Base-by-base conservation (phyloP, 2,329 filamentous ascomycete species). In the Cytospora piceae region DNA sequence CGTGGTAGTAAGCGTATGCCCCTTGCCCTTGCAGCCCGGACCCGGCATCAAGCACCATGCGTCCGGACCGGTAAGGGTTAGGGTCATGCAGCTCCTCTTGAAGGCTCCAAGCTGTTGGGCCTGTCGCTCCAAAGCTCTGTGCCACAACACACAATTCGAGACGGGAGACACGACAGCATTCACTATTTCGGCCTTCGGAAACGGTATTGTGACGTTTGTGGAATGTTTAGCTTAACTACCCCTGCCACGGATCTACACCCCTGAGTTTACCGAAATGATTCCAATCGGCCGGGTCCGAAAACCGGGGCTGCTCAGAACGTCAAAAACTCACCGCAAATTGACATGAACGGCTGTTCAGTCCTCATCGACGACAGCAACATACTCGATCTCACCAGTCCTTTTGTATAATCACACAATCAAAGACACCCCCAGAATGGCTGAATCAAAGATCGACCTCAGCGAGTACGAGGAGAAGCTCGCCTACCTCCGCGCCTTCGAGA, bases 401-500 rank as follows among this genome's bases (percentile, higher is more conserved):
- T 11, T 46, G 12, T 6, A 14, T 2, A 46, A 46, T 11, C 7
- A 46, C 8, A 46, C 46, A 24, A 14, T 6, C n/a, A 12, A 4
- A 22, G 7, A 46, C 42, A n/a, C 11, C n/a, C n/a, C 20, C 42
- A 62, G n/a, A 11, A 66, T 65, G 63, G 51, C 57, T 11, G 52
- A 57, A 31, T 61, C 46, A 12, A n/a, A 49, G 22, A 24, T 60
- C n/a, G 63, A 65, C 27, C 29, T 46, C 51, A 65, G 63, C 63
- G 57, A 65, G 63, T 65, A 65, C 24, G 63, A 65, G 34, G 63
- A 65, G 29, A 65, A 65, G 39, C 63, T 65, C 74, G 84, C 87
- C 1, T 96, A 96, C 74, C 86, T 98, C 8, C 76, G 79, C 51
- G 83, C 83, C 22, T 97, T 97, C 74, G 93, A 98, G 78, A 97